Evolutionary conservation across 495 filamentous ascomycete genomes (phyloP).

Genomic region (Aspergillus biplanus): DNA sequence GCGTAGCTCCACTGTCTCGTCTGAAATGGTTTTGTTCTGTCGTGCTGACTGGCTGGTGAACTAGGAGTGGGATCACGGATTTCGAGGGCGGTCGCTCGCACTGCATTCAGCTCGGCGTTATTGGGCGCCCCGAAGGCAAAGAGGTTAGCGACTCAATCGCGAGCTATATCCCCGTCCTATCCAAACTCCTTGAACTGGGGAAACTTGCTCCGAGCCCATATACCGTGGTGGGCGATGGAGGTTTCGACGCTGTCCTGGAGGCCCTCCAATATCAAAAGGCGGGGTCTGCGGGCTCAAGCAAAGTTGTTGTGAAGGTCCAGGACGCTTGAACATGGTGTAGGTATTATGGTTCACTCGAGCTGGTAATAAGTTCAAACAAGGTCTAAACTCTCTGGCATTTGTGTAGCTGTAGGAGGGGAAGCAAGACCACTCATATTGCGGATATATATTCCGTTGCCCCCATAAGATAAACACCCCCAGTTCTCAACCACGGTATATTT

Average conservation of each 20-base stretch:
- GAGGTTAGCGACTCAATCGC: not conserved
- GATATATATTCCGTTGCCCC: too few relatives aligned
- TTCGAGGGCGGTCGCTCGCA: not conserved
- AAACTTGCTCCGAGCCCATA: not conserved
- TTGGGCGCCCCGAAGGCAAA: not conserved
- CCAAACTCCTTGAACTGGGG: not conserved
- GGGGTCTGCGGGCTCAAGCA: not conserved
- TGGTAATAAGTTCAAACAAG: too few relatives aligned
- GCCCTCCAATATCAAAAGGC: not conserved
- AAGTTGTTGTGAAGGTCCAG: conserved; percentile 3
- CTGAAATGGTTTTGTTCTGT: not conserved
- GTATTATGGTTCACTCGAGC: too few relatives aligned
- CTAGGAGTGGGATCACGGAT: conserved; percentile 3
- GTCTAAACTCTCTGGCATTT: too few relatives aligned
- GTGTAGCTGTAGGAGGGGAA: too few relatives aligned
- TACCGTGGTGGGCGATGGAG: not conserved
- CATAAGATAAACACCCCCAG: too few relatives aligned
- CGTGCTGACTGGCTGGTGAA: too few relatives aligned
- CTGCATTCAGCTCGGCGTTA: not conserved
- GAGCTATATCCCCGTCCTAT: not conserved
- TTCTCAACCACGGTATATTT: too few relatives aligned
- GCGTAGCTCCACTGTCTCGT: not conserved
- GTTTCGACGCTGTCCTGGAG: not conserved
- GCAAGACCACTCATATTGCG: too few relatives aligned
- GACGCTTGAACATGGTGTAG: not conserved